These are phyloP conservation scores for Chaetomium fimeti DNA, from an alignment of 495 filamentous ascomycete species.

Conservation along the genomic window DNA sequence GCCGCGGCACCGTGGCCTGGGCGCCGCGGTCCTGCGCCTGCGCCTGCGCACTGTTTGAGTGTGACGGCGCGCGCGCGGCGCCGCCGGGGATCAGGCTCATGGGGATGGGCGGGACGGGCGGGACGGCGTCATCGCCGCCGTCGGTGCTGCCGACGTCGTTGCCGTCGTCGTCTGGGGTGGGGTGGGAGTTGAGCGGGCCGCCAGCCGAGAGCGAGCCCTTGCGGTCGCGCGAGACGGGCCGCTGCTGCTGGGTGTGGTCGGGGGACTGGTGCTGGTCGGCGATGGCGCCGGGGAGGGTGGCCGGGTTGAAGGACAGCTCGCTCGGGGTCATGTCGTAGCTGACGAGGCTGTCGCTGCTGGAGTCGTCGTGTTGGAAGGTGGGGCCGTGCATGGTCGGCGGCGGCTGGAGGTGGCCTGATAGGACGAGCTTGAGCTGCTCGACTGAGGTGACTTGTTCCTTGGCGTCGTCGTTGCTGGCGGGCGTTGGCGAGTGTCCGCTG, in stretches of 20 bases:
- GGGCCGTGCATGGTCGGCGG: slow-evolving; percentile 24
- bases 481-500: slow-evolving; percentile 51
- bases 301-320: slow-evolving; percentile 52
- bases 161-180: slow-evolving; percentile 30
- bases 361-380: slow-evolving; percentile 28
- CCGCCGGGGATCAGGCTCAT: slow-evolving; percentile 19
- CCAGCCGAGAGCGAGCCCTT: slow-evolving; percentile 27
- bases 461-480: slow-evolving; percentile 52
- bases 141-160: background rate
- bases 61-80: background rate
- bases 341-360: slow-evolving; percentile 56
- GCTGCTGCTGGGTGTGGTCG: background rate
- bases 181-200: slow-evolving; percentile 51
- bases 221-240: slow-evolving; percentile 24
- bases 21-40: background rate
- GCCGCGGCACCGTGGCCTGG: slow-evolving; percentile 31
- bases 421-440: slow-evolving; percentile 79
- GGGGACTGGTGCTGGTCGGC: background rate
- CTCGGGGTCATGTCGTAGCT: slow-evolving; percentile 56
- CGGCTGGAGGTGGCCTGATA: slow-evolving; percentile 52
- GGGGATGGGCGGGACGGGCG: slow-evolving; percentile 47
- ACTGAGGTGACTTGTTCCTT: slow-evolving; percentile 68
- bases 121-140: slow-evolving; percentile 23
- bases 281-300: slow-evolving; percentile 24
- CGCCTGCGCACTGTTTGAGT: too few relatives aligned